Evolutionary conservation across 495 filamentous ascomycete species (phyloP), one percentile per base, ranked within the genome.

Genomic region (Aspergillus affinis): DNA sequence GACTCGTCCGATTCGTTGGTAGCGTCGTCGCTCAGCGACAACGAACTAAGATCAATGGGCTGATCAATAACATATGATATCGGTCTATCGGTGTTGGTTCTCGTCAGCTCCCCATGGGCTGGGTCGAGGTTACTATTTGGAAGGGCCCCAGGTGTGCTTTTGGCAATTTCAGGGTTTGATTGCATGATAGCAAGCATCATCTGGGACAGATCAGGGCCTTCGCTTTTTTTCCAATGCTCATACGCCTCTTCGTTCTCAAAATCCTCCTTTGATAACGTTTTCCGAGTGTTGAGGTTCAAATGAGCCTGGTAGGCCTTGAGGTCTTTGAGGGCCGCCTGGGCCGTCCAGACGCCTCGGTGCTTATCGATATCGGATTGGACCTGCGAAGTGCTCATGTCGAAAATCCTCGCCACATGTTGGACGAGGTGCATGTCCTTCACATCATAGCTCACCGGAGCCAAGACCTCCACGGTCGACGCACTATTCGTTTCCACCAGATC

Each of bases 341-440:
- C 93, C 4, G 91, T 97, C 95, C 95, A 99, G 0, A 79, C 67
- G 6, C 84, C 75, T 65, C 88, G 89, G 71, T 96, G 82, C 18
- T 82, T 83, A 74, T 95, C 88, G 64, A 99, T 90, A 65, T 97
- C 92, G 21, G 80, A 80, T 72, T 98, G 95, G 21, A 90, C 88
- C 51, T 91, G 86, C 4, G 84, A 81, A 48, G 87, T 84, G 46
- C 85, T 84, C 54, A 92, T 81, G 47, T 87, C 88, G 70, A 97
- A 99, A 55, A 97, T 89, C 57, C 81, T 87, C 48, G 87, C 86
- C 23, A 98, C 93, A 51, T 86, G 81, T 69, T 92, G 88, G 27
- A 97, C 95, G 72, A 97, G 82, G 20, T 86, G 87, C 95, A 99
- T 99, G 68, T 99, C 95, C 76, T 92, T 96, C 53, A 97, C 87